phyloP scores from a whole-genome alignment of 2,329 filamentous ascomycete species.

The Gaeumannomyces tritici region DNA sequence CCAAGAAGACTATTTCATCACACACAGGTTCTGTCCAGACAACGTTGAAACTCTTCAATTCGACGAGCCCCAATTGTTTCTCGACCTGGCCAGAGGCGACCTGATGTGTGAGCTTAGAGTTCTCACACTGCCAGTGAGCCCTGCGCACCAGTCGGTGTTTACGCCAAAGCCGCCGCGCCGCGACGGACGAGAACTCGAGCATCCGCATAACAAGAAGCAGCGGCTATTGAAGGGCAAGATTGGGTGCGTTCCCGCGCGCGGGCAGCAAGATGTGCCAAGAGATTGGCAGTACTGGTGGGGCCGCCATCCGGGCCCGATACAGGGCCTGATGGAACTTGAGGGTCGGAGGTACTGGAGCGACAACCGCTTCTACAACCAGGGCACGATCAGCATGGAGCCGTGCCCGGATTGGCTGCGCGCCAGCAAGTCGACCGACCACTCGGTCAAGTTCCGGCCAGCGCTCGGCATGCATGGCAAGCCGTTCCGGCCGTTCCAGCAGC shows the following conservation, averaged over 20 bases:
- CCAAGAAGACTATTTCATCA: background rate
- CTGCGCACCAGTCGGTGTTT: background rate
- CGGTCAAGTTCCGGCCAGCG: background rate
- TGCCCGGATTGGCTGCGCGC: background rate
- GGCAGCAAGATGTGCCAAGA: background rate
- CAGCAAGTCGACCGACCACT: background rate
- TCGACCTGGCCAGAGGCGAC: background rate
- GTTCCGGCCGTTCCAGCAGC: background rate
- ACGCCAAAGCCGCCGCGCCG: background rate
- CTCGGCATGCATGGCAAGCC: background rate
- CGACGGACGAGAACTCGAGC: background rate
- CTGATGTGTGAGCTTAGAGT: background rate
- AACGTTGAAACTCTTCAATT: background rate
- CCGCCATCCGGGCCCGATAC: background rate
- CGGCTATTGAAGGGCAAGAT: background rate
- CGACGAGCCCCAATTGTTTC: background rate
- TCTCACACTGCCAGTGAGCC: background rate
- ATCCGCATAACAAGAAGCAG: background rate
- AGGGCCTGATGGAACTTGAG: background rate
- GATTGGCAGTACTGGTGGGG: background rate
- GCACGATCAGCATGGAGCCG: background rate
- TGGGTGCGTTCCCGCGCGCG: too few relatives aligned
- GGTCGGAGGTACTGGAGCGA: background rate
- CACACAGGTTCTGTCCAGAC: background rate
- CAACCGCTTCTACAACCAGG: background rate